These are phyloP conservation scores for Gossypium mustelinum DNA, from an alignment of 345 rosid genomes.

Conservation along the genomic window DNA sequence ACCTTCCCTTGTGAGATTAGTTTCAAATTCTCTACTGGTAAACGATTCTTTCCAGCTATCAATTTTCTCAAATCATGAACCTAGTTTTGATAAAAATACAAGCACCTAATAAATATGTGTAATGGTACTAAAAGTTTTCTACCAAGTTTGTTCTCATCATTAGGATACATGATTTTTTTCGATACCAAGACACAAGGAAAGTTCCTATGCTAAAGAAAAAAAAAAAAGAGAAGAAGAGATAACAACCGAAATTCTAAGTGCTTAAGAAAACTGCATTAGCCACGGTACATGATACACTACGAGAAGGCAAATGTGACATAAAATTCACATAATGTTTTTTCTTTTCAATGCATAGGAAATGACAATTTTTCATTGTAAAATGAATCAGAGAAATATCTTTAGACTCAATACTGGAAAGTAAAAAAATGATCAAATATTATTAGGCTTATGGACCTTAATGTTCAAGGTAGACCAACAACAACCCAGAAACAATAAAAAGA, in stretches of 20 bases:
- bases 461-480: not conserved
- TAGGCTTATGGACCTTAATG: not conserved
- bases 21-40: conserved; percentile 54
- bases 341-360: not conserved
- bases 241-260: too few species aligned
- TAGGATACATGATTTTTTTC: too few species aligned
- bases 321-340: not conserved
- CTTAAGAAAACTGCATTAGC: too few species aligned
- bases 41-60: conserved; percentile 44
- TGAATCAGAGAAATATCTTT: not conserved
- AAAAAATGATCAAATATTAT: not conserved
- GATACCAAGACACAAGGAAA: too few species aligned
- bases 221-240: too few species aligned
- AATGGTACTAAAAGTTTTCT: not conserved
- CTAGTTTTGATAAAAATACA: conserved; percentile 30
- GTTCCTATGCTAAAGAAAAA: too few species aligned
- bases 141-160: too few species aligned
- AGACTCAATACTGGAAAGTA: not conserved
- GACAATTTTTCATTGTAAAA: not conserved
- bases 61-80: conserved; percentile 61
- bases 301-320: not conserved
- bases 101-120: not conserved
- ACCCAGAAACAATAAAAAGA: not conserved
- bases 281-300: too few species aligned
- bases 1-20: conserved; percentile 62